phyloP scores from a whole-genome alignment of 2,329 filamentous ascomycete genomes.

The Beauveria bassiana region DNA sequence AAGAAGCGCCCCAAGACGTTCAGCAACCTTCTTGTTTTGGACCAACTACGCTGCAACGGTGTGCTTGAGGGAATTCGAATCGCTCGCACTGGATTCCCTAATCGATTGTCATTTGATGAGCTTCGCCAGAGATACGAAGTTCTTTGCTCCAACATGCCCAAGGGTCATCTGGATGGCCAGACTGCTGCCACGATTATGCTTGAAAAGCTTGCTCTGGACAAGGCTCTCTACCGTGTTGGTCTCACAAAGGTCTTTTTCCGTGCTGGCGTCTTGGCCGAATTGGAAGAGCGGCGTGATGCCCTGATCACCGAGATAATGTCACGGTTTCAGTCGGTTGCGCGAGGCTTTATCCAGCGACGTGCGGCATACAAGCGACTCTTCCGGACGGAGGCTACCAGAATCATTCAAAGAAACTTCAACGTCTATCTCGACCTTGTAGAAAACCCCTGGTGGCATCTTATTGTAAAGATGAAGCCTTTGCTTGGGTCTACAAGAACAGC shows the following conservation, averaged over 20 bases:
- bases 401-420: constrained; percentile 91
- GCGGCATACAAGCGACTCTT: constrained; percentile 91
- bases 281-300: constrained; percentile 91
- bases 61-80: constrained; percentile 98
- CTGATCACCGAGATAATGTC: constrained; percentile 92
- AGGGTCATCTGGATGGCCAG: constrained; percentile 86
- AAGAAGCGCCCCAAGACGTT: constrained; percentile 95
- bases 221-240: constrained; percentile 81
- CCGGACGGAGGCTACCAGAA: constrained; percentile 84
- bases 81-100: constrained; percentile 92
- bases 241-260: constrained; percentile 98
- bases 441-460: constrained; percentile 96
- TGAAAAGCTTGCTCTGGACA: constrained; percentile 79
- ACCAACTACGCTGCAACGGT: constrained; percentile 97
- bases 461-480: constrained; percentile 90
- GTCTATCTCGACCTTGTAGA: constrained; percentile 83
- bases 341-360: constrained; percentile 82
- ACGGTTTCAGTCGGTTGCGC: constrained; percentile 82
- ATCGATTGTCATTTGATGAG: constrained; percentile 83
- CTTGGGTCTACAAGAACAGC: constrained; percentile 87
- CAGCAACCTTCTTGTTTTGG: constrained; percentile 82
- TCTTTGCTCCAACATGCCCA: constrained; percentile 79
- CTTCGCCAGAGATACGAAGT: constrained; percentile 96
- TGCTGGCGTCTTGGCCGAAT: constrained; percentile 86
- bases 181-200: constrained; percentile 78